Base-by-base conservation (phyloP, 257 asterid genomes). In the Schizonepeta tenuifolia region DNA sequence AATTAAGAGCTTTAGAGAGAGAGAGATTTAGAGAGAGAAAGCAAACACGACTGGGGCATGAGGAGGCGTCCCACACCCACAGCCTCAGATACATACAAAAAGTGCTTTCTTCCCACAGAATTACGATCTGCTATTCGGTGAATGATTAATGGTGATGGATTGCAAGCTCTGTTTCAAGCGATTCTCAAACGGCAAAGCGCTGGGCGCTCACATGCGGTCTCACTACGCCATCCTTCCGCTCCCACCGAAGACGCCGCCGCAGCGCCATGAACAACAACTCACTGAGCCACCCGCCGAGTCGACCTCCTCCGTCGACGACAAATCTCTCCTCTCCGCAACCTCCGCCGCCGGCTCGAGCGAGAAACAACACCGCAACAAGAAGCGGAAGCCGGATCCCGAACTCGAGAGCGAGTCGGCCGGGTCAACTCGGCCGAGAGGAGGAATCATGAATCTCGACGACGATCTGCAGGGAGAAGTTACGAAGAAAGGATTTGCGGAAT, bases 121-220 rank as follows among this genome's bases (percentile, higher is more conserved):
- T 41, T 65, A 49, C 77, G 67, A 65, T 65, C 69, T 74, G 26
- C 26, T 49, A 60, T 58, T 22, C 9, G 33, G 35, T 4, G 22
- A 26, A 24, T 6, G 18, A 38, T 12, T 55, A 40, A 64, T 47
- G 75, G 75, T 46, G 15, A 84, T 82, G 91, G 91, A 87, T 60
- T 89, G 96, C 36, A 84, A 87, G 89, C 79, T 89, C 33, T 89
- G 96, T 22, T 71, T 70, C 62, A 84, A 77, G 77, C 71, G 69
- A 56, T 87, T 87, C 75, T 31, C 82, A 1, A 87, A 79, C 75
- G 90, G 89, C 24, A 86, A 83, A 67, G 94, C 94, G 18, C 63
- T 89, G 74, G 94, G 96, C 43, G 94, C 89, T 72, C 96, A 86
- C 78, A 87, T 89, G 94, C 80, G 87, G 78, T 80, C 87, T 58